Percentiles rank a stretch among this genome's conserved stretches.
phyloP scores from a whole-genome alignment of 2,329 filamentous ascomycete species.

The Aspergillus neoniger region DNA sequence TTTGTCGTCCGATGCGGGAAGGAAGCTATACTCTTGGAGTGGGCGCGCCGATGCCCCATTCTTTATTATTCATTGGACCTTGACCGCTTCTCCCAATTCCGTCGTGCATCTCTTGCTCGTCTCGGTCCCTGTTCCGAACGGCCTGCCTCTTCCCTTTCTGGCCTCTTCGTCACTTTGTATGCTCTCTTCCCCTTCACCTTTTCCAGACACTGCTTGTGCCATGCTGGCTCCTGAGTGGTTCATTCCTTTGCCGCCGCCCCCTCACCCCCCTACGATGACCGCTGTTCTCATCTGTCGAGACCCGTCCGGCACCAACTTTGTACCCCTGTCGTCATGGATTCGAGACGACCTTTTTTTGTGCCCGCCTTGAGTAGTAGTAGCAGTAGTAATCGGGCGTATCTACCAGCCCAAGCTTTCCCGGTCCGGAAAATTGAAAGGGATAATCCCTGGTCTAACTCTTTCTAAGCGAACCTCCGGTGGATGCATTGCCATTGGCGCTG shows the following conservation, averaged over 20 bases:
- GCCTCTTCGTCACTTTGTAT: conserved; percentile 10
- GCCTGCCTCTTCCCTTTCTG: conserved; percentile 11
- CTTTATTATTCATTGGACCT: conserved; percentile 11
- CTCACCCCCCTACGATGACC: conserved; percentile 21
- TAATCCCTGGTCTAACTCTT: conserved; percentile 19
- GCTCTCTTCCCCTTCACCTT: conserved; percentile 18
- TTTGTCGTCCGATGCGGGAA: conserved; percentile 17
- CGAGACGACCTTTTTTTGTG: conserved; percentile 15
- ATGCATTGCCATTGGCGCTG: conserved; percentile 23
- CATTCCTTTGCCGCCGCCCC: conserved; percentile 22
- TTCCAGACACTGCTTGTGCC: conserved; percentile 15
- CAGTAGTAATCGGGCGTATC: conserved; percentile 17
- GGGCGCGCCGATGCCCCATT: conserved; percentile 17
- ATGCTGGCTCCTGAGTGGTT: conserved; percentile 21
- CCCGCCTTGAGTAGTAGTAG: conserved; percentile 14
- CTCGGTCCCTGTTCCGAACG: conserved; percentile 9
- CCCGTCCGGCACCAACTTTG: conserved; percentile 21
- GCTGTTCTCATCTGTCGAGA: conserved; percentile 23
- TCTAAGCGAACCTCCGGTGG: conserved; percentile 23
- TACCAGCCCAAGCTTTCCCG: conserved; percentile 21
- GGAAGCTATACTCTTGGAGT: conserved; percentile 17
- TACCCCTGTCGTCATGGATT: conserved; percentile 29
- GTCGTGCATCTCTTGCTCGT: conserved; percentile 3
- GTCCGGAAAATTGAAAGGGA: conserved; percentile 31
- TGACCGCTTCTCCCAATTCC: conserved; percentile 23